These are phyloP conservation scores for Excoecaria cochinchinensis DNA, from an alignment of 345 rosid species.

Conservation along the genomic window DNA sequence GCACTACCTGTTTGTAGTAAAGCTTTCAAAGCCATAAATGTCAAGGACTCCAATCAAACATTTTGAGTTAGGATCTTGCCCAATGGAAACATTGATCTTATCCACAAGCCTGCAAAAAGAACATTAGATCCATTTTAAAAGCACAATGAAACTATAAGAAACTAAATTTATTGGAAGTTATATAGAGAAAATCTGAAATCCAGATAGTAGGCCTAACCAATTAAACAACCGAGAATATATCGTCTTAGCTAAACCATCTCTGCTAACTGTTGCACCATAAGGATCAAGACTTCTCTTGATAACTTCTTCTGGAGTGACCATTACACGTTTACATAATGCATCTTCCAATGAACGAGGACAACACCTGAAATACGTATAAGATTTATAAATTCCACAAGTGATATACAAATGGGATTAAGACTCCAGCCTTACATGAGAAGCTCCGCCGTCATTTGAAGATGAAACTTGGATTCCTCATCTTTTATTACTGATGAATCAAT, in stretches of 20 bases:
- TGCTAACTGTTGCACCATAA: slow-evolving; percentile 62
- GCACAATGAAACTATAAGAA: not conserved
- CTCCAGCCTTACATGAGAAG: slow-evolving; percentile 59
- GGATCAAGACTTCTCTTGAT: slow-evolving; percentile 83
- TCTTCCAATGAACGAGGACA: slow-evolving; percentile 60
- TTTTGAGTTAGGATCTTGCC: slow-evolving; percentile 44
- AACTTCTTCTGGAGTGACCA: slow-evolving; percentile 83
- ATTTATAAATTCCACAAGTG: slow-evolving; percentile 3
- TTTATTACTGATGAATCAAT: slow-evolving; percentile 62
- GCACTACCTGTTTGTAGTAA: slow-evolving; percentile 70
- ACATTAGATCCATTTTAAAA: slow-evolving; percentile 7
- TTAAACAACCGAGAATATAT: slow-evolving; percentile 82
- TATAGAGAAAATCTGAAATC: not conserved
- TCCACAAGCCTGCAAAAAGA: slow-evolving; percentile 67
- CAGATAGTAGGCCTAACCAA: slow-evolving; percentile 47
- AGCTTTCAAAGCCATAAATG: slow-evolving; percentile 95
- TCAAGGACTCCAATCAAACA: slow-evolving; percentile 82
- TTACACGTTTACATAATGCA: slow-evolving; percentile 74
- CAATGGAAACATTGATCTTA: slow-evolving; percentile 32
- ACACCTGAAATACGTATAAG: slow-evolving; percentile 55
- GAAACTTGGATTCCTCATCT: slow-evolving; percentile 62
- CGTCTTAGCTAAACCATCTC: slow-evolving; percentile 94
- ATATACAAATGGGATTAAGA: slow-evolving; percentile 19
- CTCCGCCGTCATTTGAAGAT: slow-evolving; percentile 74
- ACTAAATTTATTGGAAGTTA: not conserved